These are phyloP conservation scores for Penicillium corylophilum DNA, from an alignment of 2,329 filamentous ascomycete genomes.

Conservation along the genomic window DNA sequence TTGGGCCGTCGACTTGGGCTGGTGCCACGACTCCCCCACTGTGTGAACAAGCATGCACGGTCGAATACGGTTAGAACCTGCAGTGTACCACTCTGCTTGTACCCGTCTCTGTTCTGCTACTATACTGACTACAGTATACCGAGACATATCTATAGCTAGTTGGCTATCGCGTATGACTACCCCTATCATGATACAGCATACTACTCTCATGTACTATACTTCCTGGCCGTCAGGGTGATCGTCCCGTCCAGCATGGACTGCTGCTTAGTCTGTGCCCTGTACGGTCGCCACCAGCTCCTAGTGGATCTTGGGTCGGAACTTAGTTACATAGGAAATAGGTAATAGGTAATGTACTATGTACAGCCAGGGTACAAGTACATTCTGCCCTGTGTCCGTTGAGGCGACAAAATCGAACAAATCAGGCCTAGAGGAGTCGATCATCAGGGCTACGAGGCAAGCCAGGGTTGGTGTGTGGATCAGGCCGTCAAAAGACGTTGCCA, in stretches of 20 bases:
- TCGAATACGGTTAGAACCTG: conserved; percentile 29
- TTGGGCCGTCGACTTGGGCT: conserved; percentile 40
- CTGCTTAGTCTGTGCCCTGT: conserved; percentile 23
- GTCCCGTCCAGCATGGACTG: conserved; percentile 18
- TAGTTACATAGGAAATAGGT: not conserved
- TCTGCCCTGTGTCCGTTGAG: not conserved
- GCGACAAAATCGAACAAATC: conserved; percentile 13
- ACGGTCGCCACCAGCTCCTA: not conserved
- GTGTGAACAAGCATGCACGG: conserved; percentile 30
- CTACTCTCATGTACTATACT: not conserved
- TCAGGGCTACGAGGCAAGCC: conserved; percentile 1
- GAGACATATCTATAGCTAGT: too few relatives aligned
- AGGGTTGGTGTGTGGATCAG: conserved; percentile 16
- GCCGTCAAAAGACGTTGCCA: conserved; percentile 20
- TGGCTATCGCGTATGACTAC: too few relatives aligned
- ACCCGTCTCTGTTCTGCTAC: not conserved
- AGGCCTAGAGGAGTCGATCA: conserved; percentile 11
- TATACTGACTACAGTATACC: too few relatives aligned
- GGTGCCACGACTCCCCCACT: conserved; percentile 45
- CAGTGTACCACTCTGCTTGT: conserved; percentile 1
- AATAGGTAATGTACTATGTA: not conserved
- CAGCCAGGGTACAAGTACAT: not conserved
- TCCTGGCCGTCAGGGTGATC: not conserved
- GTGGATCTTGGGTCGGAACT: conserved; percentile 11
- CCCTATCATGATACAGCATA: not conserved